Conservation (phyloP, 2,329 filamentous ascomycete species). For the Fusarium sp. region DNA sequence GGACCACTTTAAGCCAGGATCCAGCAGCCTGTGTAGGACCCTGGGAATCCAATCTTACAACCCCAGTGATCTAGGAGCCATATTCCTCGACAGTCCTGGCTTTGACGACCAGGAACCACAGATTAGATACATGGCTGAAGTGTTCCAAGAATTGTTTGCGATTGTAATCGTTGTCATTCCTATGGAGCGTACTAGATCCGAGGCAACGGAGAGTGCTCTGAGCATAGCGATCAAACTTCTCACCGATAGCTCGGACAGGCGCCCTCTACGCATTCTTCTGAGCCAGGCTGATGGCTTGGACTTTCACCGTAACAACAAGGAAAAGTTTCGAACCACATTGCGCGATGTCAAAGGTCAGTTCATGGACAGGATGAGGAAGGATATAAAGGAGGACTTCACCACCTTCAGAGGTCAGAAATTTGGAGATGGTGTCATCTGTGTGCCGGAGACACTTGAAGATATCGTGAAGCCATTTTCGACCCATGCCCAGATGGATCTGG, state of each 20-base stretch:
- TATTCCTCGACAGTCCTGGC: neutral
- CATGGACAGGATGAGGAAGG: neutral
- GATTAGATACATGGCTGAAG: conserved; percentile 12
- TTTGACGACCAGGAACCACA: conserved; percentile 8
- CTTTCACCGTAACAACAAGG: neutral
- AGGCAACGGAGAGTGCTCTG: neutral
- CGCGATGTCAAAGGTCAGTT: conserved; percentile 2
- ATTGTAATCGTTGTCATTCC: conserved; percentile 3
- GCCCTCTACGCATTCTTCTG: conserved; percentile 2
- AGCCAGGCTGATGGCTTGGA: neutral
- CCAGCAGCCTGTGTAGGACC: conserved; percentile 3
- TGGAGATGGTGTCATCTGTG: neutral
- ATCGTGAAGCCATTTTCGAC: conserved; percentile 11
- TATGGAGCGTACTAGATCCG: neutral
- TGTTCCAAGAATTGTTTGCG: conserved; percentile 10
- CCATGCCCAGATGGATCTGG: conserved; percentile 6
- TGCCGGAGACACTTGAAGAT: conserved; percentile 5
- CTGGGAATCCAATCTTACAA: conserved; percentile 6
- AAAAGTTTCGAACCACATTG: neutral
- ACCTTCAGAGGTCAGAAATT: neutral
- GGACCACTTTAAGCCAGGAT: conserved; percentile 8
- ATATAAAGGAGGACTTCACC: neutral
- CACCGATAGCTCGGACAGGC: neutral
- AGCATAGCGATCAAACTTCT: neutral
- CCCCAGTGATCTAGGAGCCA: neutral